Base-by-base conservation (phyloP, 441 rosid species). In the Hura crepitans region DNA sequence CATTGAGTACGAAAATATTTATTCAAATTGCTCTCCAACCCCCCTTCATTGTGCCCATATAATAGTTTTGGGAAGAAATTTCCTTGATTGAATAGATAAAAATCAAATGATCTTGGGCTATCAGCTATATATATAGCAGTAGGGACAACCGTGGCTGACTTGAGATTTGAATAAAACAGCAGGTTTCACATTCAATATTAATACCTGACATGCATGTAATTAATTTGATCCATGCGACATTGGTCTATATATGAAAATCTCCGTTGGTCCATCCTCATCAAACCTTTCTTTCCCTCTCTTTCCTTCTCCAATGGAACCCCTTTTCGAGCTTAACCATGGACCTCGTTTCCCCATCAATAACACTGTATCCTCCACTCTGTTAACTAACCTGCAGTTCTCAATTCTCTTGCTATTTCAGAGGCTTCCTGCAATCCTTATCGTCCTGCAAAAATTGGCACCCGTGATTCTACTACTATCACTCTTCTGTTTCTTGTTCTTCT, bases 381-480 rank as follows among this genome's bases (percentile, higher is more conserved):
- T 78, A 6, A 56, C 31, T 18, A 58, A 60, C 17, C 70, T 27
- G 13, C 51, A 69, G 4, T 14, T 64, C 46, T 71, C 79, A 22
- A 39, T 64, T 54, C 60, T 68, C 15, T 55, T 69, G 20, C 74
- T 67, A 23, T 25, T 62, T 28, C 42, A 72, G 28, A 37, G 54
- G 61, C 31, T 80, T 50, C 30, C 39, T 18, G 53, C 77, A 5
- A 43, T 70, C 49, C 45, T 67, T 20, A 46, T 27, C 17, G 9
- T 74, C 60, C 49, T 71, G 28, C 77, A 66, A 43, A n/a, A 63
- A 57, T 68, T 76, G 80, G 50, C 54, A 11, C 71, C 80, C 73
- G 28, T 71, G 39, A 72, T 59, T 70, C 72, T 71, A 65, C 33
- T 74, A 68, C 12, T 78, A 54, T 30, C 64, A 2, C 17, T 77